These are phyloP conservation scores for Hygrophoropsis aurantiaca DNA, from an alignment of 768 basidiomycete genomes.

Conservation along the genomic window DNA sequence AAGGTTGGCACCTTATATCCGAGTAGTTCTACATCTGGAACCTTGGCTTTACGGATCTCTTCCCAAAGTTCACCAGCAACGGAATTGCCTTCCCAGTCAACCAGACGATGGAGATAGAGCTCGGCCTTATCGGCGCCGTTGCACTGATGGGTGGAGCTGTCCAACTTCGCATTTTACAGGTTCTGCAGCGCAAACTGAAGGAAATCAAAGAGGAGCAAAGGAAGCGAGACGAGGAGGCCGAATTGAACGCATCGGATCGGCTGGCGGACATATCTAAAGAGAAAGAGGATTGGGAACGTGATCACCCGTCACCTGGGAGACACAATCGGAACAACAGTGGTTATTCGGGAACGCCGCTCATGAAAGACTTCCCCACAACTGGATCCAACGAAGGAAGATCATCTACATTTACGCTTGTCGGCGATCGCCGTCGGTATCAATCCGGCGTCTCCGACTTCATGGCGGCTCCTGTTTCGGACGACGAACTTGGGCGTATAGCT, in stretches of 20 bases:
- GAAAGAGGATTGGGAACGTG: conserved; percentile 82
- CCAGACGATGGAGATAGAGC: conserved; percentile 91
- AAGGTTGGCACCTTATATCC: conserved; percentile 12
- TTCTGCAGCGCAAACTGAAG: conserved; percentile 75
- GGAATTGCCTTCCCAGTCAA: conserved; percentile 79
- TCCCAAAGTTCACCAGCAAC: conserved; percentile 69
- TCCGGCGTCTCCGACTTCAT: conserved; percentile 78
- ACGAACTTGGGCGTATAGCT: conserved; percentile 55
- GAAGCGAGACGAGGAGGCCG: conserved; percentile 72
- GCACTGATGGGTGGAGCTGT: conserved; percentile 86
- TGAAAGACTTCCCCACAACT: conserved; percentile 59
- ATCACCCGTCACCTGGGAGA: conserved; percentile 65
- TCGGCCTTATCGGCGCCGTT: conserved; percentile 83
- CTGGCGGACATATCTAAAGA: conserved; percentile 67
- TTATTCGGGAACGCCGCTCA: conserved; percentile 61
- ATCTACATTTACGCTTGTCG: conserved; percentile 51
- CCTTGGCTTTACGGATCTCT: conserved; percentile 79
- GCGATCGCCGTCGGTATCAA: conserved; percentile 53
- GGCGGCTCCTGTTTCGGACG: conserved; percentile 59
- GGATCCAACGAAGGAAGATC: conserved; percentile 44
- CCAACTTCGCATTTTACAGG: conserved; percentile 81
- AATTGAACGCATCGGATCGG: conserved; percentile 68
- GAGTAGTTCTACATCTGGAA: conserved; percentile 93
- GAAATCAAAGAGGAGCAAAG: conserved; percentile 78
- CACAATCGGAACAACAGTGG: conserved; percentile 66